phyloP scores from a whole-genome alignment of 2,329 filamentous ascomycete genomes.

The Paecilomyces sp. region DNA sequence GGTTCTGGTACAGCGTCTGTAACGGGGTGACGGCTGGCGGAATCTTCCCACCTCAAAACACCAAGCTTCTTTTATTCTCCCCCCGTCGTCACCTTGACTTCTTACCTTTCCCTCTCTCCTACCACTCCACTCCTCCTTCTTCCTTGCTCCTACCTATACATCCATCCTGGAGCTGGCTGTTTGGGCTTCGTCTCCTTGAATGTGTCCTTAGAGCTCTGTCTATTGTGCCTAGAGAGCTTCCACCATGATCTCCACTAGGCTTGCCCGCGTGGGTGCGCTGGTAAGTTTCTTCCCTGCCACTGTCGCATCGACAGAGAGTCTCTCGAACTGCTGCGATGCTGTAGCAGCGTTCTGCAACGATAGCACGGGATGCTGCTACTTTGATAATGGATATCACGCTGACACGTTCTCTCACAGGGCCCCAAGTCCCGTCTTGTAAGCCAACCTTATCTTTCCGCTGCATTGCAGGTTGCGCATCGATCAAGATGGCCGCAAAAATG shows the following conservation, averaged over 20 bases:
- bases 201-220: constrained; percentile 27
- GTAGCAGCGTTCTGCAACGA: background rate
- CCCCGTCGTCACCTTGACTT: constrained; percentile 27
- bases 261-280: constrained; percentile 41
- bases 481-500: background rate
- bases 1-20: constrained; percentile 19
- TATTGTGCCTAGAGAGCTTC: constrained; percentile 32
- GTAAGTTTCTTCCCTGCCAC: constrained; percentile 26
- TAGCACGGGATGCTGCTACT: background rate
- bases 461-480: background rate
- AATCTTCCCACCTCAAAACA: constrained; percentile 30
- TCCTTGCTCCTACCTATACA: constrained; percentile 26
- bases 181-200: constrained; percentile 27
- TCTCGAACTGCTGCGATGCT: constrained; percentile 2
- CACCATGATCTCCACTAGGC: constrained; percentile 42
- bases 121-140: constrained; percentile 29
- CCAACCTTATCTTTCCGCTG: constrained; percentile 3
- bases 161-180: constrained; percentile 28
- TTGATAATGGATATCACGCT: constrained; percentile 10
- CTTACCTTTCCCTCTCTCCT: constrained; percentile 22
- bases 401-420: constrained; percentile 24
- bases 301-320: constrained; percentile 1
- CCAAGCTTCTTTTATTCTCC: constrained; percentile 33
- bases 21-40: constrained; percentile 14
- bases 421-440: constrained; percentile 41